Evolutionary conservation across 2,329 filamentous ascomycete genomes (phyloP).

Genomic region (Scytalidium lignicola): DNA sequence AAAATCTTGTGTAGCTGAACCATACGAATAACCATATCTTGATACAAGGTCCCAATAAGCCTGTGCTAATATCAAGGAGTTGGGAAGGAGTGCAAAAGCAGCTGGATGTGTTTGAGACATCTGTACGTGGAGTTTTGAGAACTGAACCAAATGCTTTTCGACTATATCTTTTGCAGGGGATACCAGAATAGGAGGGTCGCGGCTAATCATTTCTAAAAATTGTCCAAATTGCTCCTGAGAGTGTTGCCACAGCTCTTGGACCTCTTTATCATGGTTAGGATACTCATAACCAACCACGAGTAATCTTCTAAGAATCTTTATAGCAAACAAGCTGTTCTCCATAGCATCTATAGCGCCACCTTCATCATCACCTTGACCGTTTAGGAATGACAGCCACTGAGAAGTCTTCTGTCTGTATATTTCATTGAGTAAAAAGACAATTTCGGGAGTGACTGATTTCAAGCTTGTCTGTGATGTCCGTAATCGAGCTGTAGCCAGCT

Average conservation of each 20-base stretch:
- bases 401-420: constrained; percentile 74
- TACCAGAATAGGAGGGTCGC: constrained; percentile 48
- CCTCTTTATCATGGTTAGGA: constrained; percentile 71
- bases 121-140: constrained; percentile 85
- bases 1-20: constrained; percentile 34
- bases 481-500: constrained; percentile 75
- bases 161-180: constrained; percentile 54
- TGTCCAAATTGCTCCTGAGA: constrained; percentile 74
- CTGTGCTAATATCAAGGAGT: constrained; percentile 69
- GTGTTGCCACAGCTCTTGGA: constrained; percentile 74
- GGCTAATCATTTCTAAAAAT: constrained; percentile 60
- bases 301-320: constrained; percentile 77
- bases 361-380: constrained; percentile 52
- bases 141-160: constrained; percentile 84
- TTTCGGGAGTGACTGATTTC: constrained; percentile 73
- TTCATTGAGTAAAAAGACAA: constrained; percentile 71
- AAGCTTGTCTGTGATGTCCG: constrained; percentile 70
- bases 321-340: constrained; percentile 69
- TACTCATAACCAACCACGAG: constrained; percentile 77
- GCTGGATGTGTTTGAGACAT: constrained; percentile 77
- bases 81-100: constrained; percentile 76
- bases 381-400: constrained; percentile 61
- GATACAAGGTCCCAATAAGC: constrained; percentile 83
- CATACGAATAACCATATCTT: constrained; percentile 70
- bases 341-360: constrained; percentile 57